phyloP scores from a whole-genome alignment of 1,284 basidiomycete species.

The Pholiota adiposa region DNA sequence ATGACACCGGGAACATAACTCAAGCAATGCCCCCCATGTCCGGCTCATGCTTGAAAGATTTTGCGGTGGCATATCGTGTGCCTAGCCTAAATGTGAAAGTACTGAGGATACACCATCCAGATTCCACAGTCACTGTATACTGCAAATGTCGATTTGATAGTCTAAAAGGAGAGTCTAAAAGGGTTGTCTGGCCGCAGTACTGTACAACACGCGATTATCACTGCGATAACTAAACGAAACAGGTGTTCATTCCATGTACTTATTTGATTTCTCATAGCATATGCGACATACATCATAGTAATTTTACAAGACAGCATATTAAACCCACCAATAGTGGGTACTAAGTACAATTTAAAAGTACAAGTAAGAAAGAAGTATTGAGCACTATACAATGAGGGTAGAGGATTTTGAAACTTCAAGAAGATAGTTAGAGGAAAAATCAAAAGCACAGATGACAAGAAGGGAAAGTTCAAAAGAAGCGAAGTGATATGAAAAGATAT shows the following conservation, averaged over 20 bases:
- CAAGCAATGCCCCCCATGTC: not conserved
- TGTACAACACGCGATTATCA: not conserved
- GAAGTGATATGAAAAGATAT: not conserved
- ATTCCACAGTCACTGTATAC: not conserved
- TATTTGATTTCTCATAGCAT: not conserved
- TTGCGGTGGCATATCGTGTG: not conserved
- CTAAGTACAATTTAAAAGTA: conserved; percentile 1
- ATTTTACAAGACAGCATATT: not conserved
- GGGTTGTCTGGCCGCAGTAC: not conserved
- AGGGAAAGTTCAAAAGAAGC: not conserved
- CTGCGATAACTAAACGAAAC: not conserved
- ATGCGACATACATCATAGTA: conserved; percentile 6
- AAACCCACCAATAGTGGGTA: not conserved
- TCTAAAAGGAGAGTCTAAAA: not conserved
- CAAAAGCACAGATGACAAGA: not conserved
- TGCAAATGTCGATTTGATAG: not conserved
- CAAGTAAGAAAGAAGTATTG: not conserved
- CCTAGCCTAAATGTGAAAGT: not conserved
- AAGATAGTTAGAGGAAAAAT: not conserved
- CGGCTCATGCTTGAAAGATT: not conserved
- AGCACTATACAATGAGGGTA: not conserved
- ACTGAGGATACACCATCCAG: not conserved
- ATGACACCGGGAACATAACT: not conserved
- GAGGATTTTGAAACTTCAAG: not conserved
- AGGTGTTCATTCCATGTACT: not conserved